Percentiles rank a stretch among this genome's conserved stretches.
Conservation (phyloP, 225 moss, liverwort and hornwort genomes). For the Physcomitrellopsis africana region DNA sequence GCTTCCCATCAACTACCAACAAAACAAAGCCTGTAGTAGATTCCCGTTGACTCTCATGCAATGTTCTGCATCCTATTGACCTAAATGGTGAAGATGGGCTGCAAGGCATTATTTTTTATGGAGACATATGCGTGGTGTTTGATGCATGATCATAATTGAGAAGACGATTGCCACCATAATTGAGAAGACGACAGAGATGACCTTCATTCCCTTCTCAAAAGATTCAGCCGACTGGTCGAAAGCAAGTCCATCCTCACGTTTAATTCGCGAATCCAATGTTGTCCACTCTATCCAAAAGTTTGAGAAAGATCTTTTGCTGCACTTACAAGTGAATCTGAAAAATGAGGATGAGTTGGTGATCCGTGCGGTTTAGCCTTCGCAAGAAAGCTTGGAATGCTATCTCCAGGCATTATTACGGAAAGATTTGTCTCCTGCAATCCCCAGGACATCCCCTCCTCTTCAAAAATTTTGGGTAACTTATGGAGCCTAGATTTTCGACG, state of each 20-base stretch:
- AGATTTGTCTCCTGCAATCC: slow-evolving; percentile 52
- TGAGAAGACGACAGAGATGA: slow-evolving; percentile 21
- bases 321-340: slow-evolving; percentile 28
- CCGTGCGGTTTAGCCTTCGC: slow-evolving; percentile 54
- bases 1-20: not conserved
- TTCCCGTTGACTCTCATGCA: not conserved
- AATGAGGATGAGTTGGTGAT: slow-evolving; percentile 25
- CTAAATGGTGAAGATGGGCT: not conserved
- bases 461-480: too few species aligned
- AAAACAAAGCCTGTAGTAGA: not conserved
- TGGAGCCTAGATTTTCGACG: too few species aligned
- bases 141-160: too few species aligned
- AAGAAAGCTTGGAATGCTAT: slow-evolving; percentile 62
- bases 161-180: slow-evolving; percentile 22
- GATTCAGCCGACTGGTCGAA: not conserved
- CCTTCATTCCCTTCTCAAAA: not conserved
- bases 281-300: slow-evolving; percentile 25
- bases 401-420: slow-evolving; percentile 66
- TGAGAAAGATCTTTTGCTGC: slow-evolving; percentile 28
- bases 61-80: not conserved
- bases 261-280: not conserved
- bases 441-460: not conserved
- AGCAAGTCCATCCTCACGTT: slow-evolving; percentile 15
- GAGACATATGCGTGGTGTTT: not conserved
- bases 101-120: too few species aligned